Evolutionary conservation across 306 rosid genomes (phyloP).

Genomic region (Ziziphus jujuba): DNA sequence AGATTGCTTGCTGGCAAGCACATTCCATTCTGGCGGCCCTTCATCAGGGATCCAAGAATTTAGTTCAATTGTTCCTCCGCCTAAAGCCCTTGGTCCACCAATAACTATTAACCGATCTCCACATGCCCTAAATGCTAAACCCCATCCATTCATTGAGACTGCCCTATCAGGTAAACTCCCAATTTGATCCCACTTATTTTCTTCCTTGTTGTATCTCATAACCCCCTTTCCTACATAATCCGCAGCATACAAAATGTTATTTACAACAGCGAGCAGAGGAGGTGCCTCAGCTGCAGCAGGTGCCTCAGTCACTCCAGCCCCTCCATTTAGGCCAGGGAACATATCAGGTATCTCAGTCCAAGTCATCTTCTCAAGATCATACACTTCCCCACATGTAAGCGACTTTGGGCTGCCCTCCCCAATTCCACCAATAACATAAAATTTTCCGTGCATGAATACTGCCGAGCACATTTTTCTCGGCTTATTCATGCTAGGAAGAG

Average conservation of each 20-base stretch:
- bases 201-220: conserved; percentile 46
- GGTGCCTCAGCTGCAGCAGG: conserved; percentile 54
- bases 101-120: conserved; percentile 59
- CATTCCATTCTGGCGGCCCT: conserved; percentile 51
- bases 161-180: conserved; percentile 61
- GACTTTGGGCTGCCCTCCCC: conserved; percentile 31
- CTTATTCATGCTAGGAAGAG: conserved; percentile 62
- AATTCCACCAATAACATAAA: conserved; percentile 70
- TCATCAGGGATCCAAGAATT: conserved; percentile 56
- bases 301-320: conserved; percentile 26
- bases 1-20: conserved; percentile 41
- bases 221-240: conserved; percentile 48
- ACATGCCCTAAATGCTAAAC: conserved; percentile 70
- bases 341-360: conserved; percentile 73
- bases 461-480: conserved; percentile 69
- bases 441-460: conserved; percentile 60
- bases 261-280: conserved; percentile 84
- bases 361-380: conserved; percentile 40
- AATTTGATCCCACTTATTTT: conserved; percentile 32
- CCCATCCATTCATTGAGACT: conserved; percentile 63
- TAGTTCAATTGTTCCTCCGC: conserved; percentile 41
- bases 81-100: conserved; percentile 43
- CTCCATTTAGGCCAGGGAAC: conserved; percentile 47
- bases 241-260: conserved; percentile 66
- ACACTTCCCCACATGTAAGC: conserved; percentile 69